A percentile compares a stretch with the other conserved stretches of the same genome.
Evolutionary conservation across 2,329 filamentous ascomycete species (phyloP).

Genomic region (Aureobasidium sp.): DNA sequence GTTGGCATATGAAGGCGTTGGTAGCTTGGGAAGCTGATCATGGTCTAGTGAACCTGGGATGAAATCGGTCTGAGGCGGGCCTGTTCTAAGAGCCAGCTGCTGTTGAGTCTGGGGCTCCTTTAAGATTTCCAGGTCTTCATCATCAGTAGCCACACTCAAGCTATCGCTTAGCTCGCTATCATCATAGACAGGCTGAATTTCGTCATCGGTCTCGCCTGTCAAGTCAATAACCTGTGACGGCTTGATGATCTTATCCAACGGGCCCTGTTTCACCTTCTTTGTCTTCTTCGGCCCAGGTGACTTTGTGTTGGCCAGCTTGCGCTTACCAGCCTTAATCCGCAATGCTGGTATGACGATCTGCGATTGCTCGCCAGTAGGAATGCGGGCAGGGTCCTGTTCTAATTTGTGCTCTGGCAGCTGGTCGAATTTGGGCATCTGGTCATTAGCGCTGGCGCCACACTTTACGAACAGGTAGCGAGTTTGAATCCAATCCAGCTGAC

Average conservation of each 20-base stretch:
- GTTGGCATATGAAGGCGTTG: constrained; percentile 59
- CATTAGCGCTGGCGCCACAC: constrained; percentile 21
- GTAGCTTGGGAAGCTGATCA: constrained; percentile 56
- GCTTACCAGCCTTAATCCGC: constrained; percentile 38
- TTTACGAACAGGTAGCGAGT: constrained; percentile 73
- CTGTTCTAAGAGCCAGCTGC: constrained; percentile 21
- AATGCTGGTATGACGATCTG: constrained; percentile 47
- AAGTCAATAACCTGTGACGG: constrained; percentile 32
- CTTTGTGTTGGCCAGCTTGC: constrained; percentile 13
- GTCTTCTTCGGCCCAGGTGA: constrained; percentile 18
- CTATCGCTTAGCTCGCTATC: constrained; percentile 32
- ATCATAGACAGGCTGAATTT: neutral
- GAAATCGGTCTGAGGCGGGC: constrained; percentile 49
- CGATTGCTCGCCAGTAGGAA: constrained; percentile 33
- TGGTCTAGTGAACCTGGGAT: constrained; percentile 60
- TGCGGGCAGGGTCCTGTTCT: constrained; percentile 36
- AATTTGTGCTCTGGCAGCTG: constrained; percentile 18
- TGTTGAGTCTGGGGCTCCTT: constrained; percentile 20
- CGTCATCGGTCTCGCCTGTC: constrained; percentile 25
- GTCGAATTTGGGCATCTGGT: constrained; percentile 12
- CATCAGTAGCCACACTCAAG: constrained; percentile 43
- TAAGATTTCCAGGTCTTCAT: constrained; percentile 40
- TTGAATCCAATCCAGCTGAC: constrained; percentile 78
- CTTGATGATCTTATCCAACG: constrained; percentile 22
- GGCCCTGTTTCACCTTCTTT: constrained; percentile 20